phyloP scores from a whole-genome alignment of 306 rosid species.

The Begonia loranthoides region DNA sequence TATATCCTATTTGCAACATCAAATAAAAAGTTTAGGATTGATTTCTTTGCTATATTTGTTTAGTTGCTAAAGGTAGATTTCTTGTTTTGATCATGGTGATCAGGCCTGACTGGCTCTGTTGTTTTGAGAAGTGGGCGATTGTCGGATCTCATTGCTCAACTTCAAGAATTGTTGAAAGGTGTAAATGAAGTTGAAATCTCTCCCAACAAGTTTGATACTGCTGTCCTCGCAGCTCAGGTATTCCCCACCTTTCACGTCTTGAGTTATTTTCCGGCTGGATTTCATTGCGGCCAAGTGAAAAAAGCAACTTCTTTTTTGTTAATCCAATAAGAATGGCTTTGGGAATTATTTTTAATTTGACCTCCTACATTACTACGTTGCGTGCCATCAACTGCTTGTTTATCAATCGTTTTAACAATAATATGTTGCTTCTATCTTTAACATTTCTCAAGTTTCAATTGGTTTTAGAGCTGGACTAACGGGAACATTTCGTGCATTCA shows the following conservation, averaged over 20 bases:
- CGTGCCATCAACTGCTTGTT: no score
- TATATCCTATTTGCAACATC: not conserved
- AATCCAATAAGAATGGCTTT: no score
- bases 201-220: constrained; percentile 30
- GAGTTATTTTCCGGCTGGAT: not conserved
- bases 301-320: no score
- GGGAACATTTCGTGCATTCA: no score
- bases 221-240: constrained; percentile 59
- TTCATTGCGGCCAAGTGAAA: no score
- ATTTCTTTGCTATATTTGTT: not conserved
- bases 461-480: no score
- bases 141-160: constrained; percentile 51
- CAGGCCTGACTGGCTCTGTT: constrained; percentile 69
- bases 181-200: constrained; percentile 45
- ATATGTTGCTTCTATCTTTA: no score
- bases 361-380: no score
- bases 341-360: no score
- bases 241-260: not conserved
- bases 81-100: constrained; percentile 1
- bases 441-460: no score
- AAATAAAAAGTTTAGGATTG: constrained; percentile 1
- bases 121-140: constrained; percentile 50
- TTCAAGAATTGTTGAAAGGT: constrained; percentile 50
- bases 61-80: not conserved
- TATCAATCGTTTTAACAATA: no score